A percentile compares a stretch with the other conserved stretches of the same genome.
Evolutionary conservation across 225 moss, liverwort and hornwort species (phyloP).

Genomic region (Sphagnum contortum): DNA sequence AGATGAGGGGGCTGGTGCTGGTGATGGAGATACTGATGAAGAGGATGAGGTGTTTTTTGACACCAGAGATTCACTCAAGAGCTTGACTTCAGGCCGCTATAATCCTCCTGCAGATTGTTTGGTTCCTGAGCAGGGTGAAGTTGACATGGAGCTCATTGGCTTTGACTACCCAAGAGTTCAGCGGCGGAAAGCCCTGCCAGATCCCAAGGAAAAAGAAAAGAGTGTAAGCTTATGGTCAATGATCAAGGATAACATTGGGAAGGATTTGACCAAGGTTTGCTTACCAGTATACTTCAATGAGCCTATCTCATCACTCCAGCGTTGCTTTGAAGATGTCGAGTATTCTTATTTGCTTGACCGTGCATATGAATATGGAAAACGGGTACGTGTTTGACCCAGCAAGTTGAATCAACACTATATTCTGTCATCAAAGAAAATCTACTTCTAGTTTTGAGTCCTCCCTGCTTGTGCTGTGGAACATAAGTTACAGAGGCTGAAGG

Average conservation of each 20-base stretch:
- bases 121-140: slow-evolving; percentile 7
- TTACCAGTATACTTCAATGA: slow-evolving; percentile 98
- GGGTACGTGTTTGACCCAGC: slow-evolving; percentile 30
- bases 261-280: slow-evolving; percentile 98
- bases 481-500: too few species aligned
- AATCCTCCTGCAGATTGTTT: too few species aligned
- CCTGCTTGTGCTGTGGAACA: too few species aligned
- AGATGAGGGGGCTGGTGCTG: slow-evolving; percentile 25
- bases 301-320: slow-evolving; percentile 95
- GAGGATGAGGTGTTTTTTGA: slow-evolving; percentile 96
- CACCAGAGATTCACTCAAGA: slow-evolving; percentile 61
- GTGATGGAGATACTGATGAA: slow-evolving; percentile 82
- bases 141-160: slow-evolving; percentile 76
- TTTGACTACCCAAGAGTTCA: slow-evolving; percentile 75
- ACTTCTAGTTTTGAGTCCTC: too few species aligned
- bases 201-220: slow-evolving; percentile 95
- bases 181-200: slow-evolving; percentile 68
- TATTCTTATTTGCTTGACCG: slow-evolving; percentile 92
- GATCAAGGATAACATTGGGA: slow-evolving; percentile 98
- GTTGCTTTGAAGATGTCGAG: slow-evolving; percentile 95
- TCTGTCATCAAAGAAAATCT: too few species aligned
- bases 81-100: not conserved
- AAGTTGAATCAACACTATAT: too few species aligned
- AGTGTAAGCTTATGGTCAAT: slow-evolving; percentile 99
- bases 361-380: slow-evolving; percentile 77